Percentiles rank a stretch among this genome's conserved stretches.
phyloP scores from a whole-genome alignment of 345 rosid species.

The Euphorbia peplus region DNA sequence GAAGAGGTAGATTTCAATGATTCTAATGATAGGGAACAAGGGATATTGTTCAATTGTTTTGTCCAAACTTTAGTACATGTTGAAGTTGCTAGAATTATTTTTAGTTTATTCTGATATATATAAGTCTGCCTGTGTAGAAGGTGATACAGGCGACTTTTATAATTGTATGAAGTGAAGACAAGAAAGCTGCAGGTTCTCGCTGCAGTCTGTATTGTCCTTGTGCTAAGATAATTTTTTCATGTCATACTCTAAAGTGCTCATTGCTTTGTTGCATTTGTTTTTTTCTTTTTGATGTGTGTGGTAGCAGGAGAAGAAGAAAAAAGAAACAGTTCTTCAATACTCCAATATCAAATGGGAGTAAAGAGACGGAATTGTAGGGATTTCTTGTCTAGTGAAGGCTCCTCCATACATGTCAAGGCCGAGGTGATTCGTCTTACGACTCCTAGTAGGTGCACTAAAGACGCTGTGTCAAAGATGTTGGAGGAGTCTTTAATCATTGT shows the following conservation, averaged over 20 bases:
- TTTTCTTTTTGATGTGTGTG: conserved; percentile 1
- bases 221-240: background rate
- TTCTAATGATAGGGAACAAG: conserved; percentile 11
- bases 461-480: conserved; percentile 18
- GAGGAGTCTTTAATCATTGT: conserved; percentile 7
- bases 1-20: conserved; percentile 12
- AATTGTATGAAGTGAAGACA: conserved; percentile 5
- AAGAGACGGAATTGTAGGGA: conserved; percentile 6
- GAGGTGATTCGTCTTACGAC: conserved; percentile 23
- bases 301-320: conserved; percentile 19
- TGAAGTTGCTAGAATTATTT: background rate
- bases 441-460: conserved; percentile 22
- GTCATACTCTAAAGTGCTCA: background rate
- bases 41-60: background rate
- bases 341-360: conserved; percentile 1
- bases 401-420: conserved; percentile 28
- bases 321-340: background rate
- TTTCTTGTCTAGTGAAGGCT: conserved; percentile 4
- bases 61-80: background rate
- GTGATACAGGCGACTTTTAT: background rate
- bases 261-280: conserved; percentile 3
- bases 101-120: background rate
- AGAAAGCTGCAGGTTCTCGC: conserved; percentile 8
- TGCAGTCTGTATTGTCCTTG: background rate
- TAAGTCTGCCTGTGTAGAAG: conserved; percentile 5